Evolutionary conservation across 768 basidiomycete species (phyloP).

Genomic region (Boletellus sp.): DNA sequence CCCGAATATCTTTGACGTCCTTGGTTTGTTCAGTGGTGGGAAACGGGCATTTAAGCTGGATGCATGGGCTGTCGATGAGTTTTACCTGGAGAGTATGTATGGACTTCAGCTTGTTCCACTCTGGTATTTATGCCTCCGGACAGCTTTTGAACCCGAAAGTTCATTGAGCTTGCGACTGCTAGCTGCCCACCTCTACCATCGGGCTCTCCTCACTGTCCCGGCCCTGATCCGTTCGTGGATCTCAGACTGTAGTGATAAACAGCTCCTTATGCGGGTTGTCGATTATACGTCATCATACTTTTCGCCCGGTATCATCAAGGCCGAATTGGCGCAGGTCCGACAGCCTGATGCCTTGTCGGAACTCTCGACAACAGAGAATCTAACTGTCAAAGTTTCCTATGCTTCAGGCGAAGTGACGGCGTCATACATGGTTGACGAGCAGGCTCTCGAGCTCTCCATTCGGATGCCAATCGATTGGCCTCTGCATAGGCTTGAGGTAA

Average conservation of each 20-base stretch:
- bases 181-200: conserved; percentile 86
- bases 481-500: conserved; percentile 81
- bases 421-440: conserved; percentile 87
- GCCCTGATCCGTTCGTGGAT: conserved; percentile 86
- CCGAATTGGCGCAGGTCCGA: conserved; percentile 76
- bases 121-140: neutral
- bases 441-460: conserved; percentile 84
- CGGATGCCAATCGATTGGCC: conserved; percentile 91
- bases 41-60: conserved; percentile 76
- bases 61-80: conserved; percentile 82
- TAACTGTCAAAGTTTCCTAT: conserved; percentile 72
- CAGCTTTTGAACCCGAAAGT: conserved; percentile 58
- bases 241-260: conserved; percentile 83
- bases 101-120: neutral
- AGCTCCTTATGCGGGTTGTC: conserved; percentile 72
- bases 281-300: conserved; percentile 80
- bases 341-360: conserved; percentile 50
- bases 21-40: conserved; percentile 64
- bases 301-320: conserved; percentile 81
- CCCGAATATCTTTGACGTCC: conserved; percentile 62
- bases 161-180: conserved; percentile 57
- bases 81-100: conserved; percentile 64
- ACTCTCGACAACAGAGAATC: conserved; percentile 63
- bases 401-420: conserved; percentile 80
- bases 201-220: conserved; percentile 77